A percentile compares a stretch with the other conserved stretches of the same genome.
These are phyloP conservation scores for Vigna mungo DNA, from an alignment of 306 rosid genomes.

Conservation along the genomic window DNA sequence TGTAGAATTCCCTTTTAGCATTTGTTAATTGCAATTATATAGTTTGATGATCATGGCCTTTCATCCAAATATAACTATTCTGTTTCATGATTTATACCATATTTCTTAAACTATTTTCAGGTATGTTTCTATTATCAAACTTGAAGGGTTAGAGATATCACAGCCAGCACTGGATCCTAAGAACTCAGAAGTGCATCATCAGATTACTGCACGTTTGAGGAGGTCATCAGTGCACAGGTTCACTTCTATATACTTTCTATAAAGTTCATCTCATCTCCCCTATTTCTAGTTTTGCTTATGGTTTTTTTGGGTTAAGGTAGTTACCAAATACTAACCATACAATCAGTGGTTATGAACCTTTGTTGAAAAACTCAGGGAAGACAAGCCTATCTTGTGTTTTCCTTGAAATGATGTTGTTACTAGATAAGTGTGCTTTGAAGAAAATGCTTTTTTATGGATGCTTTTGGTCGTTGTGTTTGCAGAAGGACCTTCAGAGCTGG, in stretches of 20 bases:
- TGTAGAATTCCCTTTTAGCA: conserved; percentile 27
- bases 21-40: not conserved
- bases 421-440: not conserved
- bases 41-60: conserved; percentile 4
- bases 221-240: conserved; percentile 84
- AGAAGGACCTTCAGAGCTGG: conserved; percentile 77
- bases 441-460: conserved; percentile 24
- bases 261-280: not conserved
- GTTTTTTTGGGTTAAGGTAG: not conserved
- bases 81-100: not conserved
- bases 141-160: conserved; percentile 85
- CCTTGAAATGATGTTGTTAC: not conserved
- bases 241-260: conserved; percentile 1
- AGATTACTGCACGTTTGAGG: conserved; percentile 79
- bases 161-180: conserved; percentile 88
- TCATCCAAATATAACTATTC: not conserved
- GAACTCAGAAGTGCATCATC: conserved; percentile 86
- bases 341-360: not conserved
- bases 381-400: not conserved
- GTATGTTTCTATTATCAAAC: conserved; percentile 70
- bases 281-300: not conserved
- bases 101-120: conserved; percentile 45
- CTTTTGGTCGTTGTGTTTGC: conserved; percentile 48
- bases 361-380: not conserved
- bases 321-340: not conserved